Evolutionary conservation across 371 early-diverging fungal genomes (phyloP), one percentile per base, ranked within the genome.

Genomic region (Nematocida homosporus): DNA sequence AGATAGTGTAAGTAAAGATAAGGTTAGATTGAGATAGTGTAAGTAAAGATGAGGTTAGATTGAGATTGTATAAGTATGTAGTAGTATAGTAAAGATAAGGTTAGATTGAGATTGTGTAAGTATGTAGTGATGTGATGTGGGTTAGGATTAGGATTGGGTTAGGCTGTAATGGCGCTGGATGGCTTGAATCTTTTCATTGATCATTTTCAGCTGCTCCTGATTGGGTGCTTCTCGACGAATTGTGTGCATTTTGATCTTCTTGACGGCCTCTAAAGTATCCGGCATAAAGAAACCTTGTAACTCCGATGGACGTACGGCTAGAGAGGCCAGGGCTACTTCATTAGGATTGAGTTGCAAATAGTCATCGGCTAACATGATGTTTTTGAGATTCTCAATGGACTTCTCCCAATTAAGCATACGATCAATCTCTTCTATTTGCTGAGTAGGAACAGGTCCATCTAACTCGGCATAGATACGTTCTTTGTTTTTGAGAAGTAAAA

Each of bases 221-320:
- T 38, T 18, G 2, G 75, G 75, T 10, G 27, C 20, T 41, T 72
- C 61, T 47, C 50, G 48, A 53, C 75, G 25, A 5, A 57, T 72
- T 25, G 44, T 61, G 6, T 61, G 32, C 34, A 35, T 59, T 34
- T 72, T 72, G 4, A 72, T 18, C 10, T 59, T 25, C 37, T 34
- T 38, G 6, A 61, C 63, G 1, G 60, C 60, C 13, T 61, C 53
- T 47, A 72, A 4, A 53, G 75, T 72, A 5, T 72, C 60, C 29
- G n/a, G 25, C 75, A 72, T 72, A 20, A 72, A 72, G 60, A 72
- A 61, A 18, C 75, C 75, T 27, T 63, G n/a, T 32, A 72, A 38
- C 16, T 51, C 32, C 0, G 63, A 34, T 10, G 75, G 75, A 0
- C 13, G 35, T 6, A 72, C 63, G 30, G 75, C 51, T 1, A 72